Conservation (phyloP, 2,329 filamentous ascomycete species). For the Alternaria consortialis region DNA sequence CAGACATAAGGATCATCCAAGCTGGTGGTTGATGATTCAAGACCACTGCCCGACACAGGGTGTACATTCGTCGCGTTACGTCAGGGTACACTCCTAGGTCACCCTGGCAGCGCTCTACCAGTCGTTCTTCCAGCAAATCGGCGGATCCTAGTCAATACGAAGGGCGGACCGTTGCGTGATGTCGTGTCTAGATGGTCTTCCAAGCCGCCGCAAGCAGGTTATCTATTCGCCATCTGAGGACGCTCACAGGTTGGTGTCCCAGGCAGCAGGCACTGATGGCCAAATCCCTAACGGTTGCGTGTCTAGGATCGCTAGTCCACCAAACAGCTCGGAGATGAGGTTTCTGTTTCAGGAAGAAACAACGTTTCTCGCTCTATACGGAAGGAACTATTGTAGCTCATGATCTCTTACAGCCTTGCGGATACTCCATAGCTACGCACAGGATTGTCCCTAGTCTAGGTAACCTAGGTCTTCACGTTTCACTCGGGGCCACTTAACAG, state of each 20-base stretch:
- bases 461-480: neutral
- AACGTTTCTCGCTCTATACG: neutral
- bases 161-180: conserved; percentile 4
- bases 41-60: neutral
- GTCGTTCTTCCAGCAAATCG: neutral
- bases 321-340: conserved; percentile 7
- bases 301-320: neutral
- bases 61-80: neutral
- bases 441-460: neutral
- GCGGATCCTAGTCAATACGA: neutral
- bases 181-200: conserved; percentile 1
- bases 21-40: conserved; percentile 5
- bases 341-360: conserved; percentile 2
- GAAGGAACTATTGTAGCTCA: neutral
- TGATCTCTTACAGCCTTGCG: neutral
- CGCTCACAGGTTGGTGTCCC: neutral
- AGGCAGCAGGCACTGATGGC: neutral
- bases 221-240: neutral
- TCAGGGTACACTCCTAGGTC: neutral
- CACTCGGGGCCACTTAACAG: neutral
- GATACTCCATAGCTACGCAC: neutral
- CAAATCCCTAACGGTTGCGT: neutral
- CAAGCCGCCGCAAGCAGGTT: neutral
- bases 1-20: conserved; percentile 1
- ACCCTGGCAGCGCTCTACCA: neutral